Evolutionary conservation across 495 filamentous ascomycete genomes (phyloP).

Genomic region (Annulohypoxylon bovei): DNA sequence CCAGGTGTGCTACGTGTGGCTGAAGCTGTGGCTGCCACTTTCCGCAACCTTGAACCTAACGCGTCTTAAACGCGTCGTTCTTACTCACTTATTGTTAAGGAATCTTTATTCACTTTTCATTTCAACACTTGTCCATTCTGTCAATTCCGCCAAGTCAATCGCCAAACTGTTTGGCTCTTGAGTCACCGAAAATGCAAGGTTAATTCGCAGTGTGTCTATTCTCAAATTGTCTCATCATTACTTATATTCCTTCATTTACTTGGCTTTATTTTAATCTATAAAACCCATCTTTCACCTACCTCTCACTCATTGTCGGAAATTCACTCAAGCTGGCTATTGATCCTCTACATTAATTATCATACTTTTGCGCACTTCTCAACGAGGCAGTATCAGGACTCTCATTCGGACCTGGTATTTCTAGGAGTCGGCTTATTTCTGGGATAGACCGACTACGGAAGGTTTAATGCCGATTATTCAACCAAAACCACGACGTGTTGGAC

Average conservation of each 20-base stretch:
- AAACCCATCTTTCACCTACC: not conserved
- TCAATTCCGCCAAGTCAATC: not conserved
- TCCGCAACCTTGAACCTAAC: not conserved
- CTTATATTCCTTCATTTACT: not conserved
- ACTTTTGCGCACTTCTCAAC: not conserved
- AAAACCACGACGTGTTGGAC: constrained; percentile 17
- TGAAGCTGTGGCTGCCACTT: constrained; percentile 17
- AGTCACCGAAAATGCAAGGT: not conserved
- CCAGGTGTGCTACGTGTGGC: constrained; percentile 6
- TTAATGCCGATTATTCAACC: constrained; percentile 18
- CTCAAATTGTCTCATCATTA: constrained; percentile 6
- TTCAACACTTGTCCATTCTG: not conserved
- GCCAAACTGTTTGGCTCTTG: not conserved
- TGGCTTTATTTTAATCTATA: not conserved
- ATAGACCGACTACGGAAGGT: not conserved
- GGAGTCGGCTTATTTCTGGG: not conserved
- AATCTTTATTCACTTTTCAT: not conserved
- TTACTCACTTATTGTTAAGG: not conserved
- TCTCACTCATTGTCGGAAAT: not conserved
- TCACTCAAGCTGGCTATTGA: not conserved
- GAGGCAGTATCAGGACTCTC: not conserved
- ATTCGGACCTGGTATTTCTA: not conserved
- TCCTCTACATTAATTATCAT: not conserved
- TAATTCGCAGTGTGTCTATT: not conserved
- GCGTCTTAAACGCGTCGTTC: constrained; percentile 29